Conservation (phyloP, 495 filamentous ascomycete genomes). For the Annulohypoxylon bovei region DNA sequence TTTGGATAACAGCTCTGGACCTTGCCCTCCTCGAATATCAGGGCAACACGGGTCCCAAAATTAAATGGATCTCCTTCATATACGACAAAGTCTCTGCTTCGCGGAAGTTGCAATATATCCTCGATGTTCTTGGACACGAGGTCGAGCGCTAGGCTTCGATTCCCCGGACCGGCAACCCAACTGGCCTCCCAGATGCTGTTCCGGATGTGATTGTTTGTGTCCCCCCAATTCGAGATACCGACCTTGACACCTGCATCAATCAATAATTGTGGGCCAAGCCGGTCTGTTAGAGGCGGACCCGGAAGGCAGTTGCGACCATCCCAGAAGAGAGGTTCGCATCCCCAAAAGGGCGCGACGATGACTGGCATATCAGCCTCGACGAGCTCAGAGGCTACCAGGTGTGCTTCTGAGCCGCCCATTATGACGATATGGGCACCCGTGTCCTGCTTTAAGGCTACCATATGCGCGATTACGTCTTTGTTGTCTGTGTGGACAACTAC, state of each 20-base stretch:
- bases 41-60: slow-evolving; percentile 49
- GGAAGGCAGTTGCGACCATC: slow-evolving; percentile 33
- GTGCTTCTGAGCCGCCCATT: slow-evolving; percentile 20
- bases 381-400: slow-evolving; percentile 52
- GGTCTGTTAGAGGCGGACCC: slow-evolving; percentile 50
- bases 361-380: slow-evolving; percentile 53
- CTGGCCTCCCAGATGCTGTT: slow-evolving; percentile 37
- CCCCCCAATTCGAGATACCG: slow-evolving; percentile 34
- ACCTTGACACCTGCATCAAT: slow-evolving; percentile 48
- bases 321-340: slow-evolving; percentile 33
- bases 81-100: slow-evolving; percentile 49
- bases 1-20: slow-evolving; percentile 32
- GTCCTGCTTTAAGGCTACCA: slow-evolving; percentile 31
- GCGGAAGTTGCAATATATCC: slow-evolving; percentile 47
- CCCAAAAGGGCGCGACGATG: slow-evolving; percentile 46
- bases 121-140: slow-evolving; percentile 52
- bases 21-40: slow-evolving; percentile 45
- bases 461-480: slow-evolving; percentile 34
- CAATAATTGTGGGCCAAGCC: slow-evolving; percentile 47
- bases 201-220: slow-evolving; percentile 34
- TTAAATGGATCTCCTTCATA: slow-evolving; percentile 55
- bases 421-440: slow-evolving; percentile 34
- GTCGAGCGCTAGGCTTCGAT: slow-evolving; percentile 35
- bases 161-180: slow-evolving; percentile 35
- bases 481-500: slow-evolving; percentile 35